Evolutionary conservation across 2,329 filamentous ascomycete species (phyloP), one percentile per base, ranked within the genome.

Genomic region (Bipolaris sorokiniana): DNA sequence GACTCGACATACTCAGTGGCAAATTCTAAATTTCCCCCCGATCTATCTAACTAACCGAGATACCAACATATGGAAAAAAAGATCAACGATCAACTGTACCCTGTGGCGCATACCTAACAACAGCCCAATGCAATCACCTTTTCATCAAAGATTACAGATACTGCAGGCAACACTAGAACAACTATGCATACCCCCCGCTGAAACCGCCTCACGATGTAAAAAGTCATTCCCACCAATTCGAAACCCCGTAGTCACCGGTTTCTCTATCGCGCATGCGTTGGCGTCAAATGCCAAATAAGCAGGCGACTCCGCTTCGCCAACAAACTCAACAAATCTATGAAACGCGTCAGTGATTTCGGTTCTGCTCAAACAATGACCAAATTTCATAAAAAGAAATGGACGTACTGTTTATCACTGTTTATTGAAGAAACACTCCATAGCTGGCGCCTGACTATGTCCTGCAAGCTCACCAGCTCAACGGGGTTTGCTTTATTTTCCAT

Each of bases 401-500:
- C 15, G 5, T 16, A 36, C 34, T 36, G 37, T 11, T 20, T 20
- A 18, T 18, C 37, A 10, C 9, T 40, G 16, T 20, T 16, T 20
- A 9, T 20, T 7, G 16, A 16, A 16, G 37, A 20, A 15, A 54
- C 55, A 36, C 61, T 52, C 18, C 56, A 56, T 0, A 59, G 55
- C 40, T 40, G 46, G 33, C 56, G 58, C 6, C 13, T 41, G 11
- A 65, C 36, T 59, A 64, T 59, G 3, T 54, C 48, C 41, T 61
- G 53, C 15, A 70, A 37, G 0, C 63, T 55, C 3, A 40, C 49
- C 3, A 67, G 31, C 50, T 67, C 61, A 4, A 63, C 45, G 2
- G 58, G 49, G 20, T 65, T 47, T 1, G 59, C 49, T 16, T 53
- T 60, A 2, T 7, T 34, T 41, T 67, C 61, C 13, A 71, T 58